These are phyloP conservation scores for Pseudozyma flocculosa DNA, from an alignment of 1,284 basidiomycete genomes.

Conservation along the genomic window DNA sequence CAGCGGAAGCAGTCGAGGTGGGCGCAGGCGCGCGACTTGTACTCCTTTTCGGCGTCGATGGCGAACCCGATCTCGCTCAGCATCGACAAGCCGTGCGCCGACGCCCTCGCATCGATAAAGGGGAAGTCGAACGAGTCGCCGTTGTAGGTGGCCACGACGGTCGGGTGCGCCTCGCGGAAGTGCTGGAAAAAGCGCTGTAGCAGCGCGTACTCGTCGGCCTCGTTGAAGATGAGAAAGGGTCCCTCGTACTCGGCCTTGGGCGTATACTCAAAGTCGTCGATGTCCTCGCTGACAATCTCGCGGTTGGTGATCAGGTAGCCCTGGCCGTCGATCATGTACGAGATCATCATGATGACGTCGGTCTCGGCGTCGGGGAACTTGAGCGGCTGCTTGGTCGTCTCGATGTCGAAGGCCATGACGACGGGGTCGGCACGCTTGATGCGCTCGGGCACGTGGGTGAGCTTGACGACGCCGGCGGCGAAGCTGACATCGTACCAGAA, in stretches of 20 bases:
- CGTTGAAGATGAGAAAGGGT: constrained; percentile 94
- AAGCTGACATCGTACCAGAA: constrained; percentile 90
- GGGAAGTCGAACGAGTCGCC: constrained; percentile 99
- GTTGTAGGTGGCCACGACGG: constrained; percentile 98
- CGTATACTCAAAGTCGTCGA: constrained; percentile 98
- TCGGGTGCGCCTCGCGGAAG: constrained; percentile 87
- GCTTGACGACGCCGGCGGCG: constrained; percentile 74
- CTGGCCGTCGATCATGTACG: constrained; percentile 95
- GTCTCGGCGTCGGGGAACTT: constrained; percentile 96
- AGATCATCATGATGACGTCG: constrained; percentile 99
- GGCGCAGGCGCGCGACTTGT: constrained; percentile 86
- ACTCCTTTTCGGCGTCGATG: constrained; percentile 90
- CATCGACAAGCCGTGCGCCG: constrained; percentile 91
- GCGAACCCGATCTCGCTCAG: constrained; percentile 90
- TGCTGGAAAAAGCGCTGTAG: constrained; percentile 86
- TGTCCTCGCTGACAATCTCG: constrained; percentile 95
- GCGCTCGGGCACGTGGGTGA: constrained; percentile 74
- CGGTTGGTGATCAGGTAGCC: constrained; percentile 97
- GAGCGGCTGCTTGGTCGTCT: constrained; percentile 95
- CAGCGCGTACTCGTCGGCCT: constrained; percentile 75
- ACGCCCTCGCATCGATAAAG: constrained; percentile 85
- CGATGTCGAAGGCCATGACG: constrained; percentile 99
- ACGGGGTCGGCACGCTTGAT: constrained; percentile 99
- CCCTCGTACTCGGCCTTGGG: constrained; percentile 98
- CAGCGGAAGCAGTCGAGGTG: constrained; percentile 99